Evolutionary conservation across 1,284 basidiomycete genomes (phyloP).

Genomic region (Exobasidium rhododendri): DNA sequence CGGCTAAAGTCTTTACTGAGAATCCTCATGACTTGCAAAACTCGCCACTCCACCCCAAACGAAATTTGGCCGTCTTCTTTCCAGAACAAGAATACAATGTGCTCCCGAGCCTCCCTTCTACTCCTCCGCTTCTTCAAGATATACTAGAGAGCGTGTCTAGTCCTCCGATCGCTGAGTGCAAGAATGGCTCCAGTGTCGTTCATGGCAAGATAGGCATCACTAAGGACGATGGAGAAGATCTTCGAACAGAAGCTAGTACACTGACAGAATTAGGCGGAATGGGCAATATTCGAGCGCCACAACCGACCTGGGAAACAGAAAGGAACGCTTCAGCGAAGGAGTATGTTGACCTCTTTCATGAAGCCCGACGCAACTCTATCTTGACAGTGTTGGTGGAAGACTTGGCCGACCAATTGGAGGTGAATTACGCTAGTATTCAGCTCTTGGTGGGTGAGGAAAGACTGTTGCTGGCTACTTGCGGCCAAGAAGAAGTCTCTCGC

Average conservation of each 20-base stretch:
- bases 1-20: not conserved
- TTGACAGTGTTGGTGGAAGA: slow-evolving; percentile 8
- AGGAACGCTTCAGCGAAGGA: slow-evolving; percentile 7
- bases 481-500: not conserved
- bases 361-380: not conserved
- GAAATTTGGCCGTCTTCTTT: not conserved
- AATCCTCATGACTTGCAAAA: not conserved
- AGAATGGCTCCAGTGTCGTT: not conserved
- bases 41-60: too few relatives aligned
- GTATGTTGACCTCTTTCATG: not conserved
- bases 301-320: slow-evolving; percentile 14
- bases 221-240: slow-evolving; percentile 9
- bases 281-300: slow-evolving; percentile 15
- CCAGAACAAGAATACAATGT: not conserved
- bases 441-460: slow-evolving; percentile 14
- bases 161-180: slow-evolving; percentile 2
- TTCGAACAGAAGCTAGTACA: slow-evolving; percentile 11
- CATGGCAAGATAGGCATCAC: slow-evolving; percentile 9
- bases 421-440: slow-evolving; percentile 7
- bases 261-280: slow-evolving; percentile 11
- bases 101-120: not conserved
- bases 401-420: slow-evolving; percentile 1
- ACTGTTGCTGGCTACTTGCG: slow-evolving; percentile 2
- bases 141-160: not conserved
- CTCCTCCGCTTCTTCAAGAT: slow-evolving; percentile 8